Base-by-base conservation (phyloP, 2,329 filamentous ascomycete genomes). In the Talaromyces amestolkiae region DNA sequence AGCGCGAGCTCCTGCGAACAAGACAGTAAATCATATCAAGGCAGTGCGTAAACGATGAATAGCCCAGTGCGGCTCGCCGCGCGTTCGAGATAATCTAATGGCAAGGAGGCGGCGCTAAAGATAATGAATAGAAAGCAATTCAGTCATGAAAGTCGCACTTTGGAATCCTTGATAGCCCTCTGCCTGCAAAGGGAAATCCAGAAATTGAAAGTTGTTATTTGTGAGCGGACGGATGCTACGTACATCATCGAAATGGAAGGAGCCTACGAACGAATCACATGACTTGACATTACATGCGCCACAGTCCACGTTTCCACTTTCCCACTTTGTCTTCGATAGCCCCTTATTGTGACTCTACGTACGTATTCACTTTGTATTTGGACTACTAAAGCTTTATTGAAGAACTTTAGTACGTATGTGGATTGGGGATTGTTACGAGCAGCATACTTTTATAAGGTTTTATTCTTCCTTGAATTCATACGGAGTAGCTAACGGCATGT, bases 21-120 rank as follows among this genome's bases (percentile, higher is more conserved):
- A 58, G 64, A 64, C 56, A 27, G 58, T 67, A 67, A 65, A 61
- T 73, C 71, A 73, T 73, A 65, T 73, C 71, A 74, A 66, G 64
- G 60, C 65, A 63, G 68, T 63, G 63, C 63, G 69, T 61, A 62
- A 45, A 45, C 35, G 56, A 45, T 33, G 24, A 64, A 60, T 63
- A 68, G 53, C 53, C 24, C 2, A 22, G 22, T 31, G 37, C 41
- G 24, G 17, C 35, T 58, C 19, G 61, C 39, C 37, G 61, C 39
- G 51, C 51, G 51, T 63, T 43, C 49, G n/a, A 54, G 47, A 27
- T 58, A 35, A 22, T 58, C 13, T 13, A 9, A 35, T 47, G n/a
- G n/a, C n/a, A n/a, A 15, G 2, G 19, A 39, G 10, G 31, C 43
- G 54, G 47, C 37, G 37, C 51, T 39, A 54, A 33, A 54, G 24